Base-by-base conservation (phyloP, 345 rosid species). In the Excoecaria agallocha region DNA sequence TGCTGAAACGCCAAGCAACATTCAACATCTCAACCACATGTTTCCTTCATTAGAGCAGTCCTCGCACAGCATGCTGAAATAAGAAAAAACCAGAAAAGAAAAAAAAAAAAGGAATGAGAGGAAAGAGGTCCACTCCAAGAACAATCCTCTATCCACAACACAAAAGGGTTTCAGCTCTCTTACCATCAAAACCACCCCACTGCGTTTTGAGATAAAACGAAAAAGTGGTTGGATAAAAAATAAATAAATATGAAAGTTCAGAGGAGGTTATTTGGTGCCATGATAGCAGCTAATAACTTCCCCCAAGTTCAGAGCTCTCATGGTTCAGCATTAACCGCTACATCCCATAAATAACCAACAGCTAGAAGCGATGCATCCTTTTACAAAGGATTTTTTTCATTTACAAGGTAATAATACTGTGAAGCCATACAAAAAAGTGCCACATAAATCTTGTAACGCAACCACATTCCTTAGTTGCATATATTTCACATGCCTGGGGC, bases 141-240 rank as follows among this genome's bases (percentile, higher is more conserved):
- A 13, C 48, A 12, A 52, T 56, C 22, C 63, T 38, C 51, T 38
- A 38, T 59, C 68, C 48, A 61, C 59, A 61, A 61, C 2, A 72
- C 60, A 52, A 71, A 12, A 59, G 57, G 7, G 25, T 57, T 20
- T 62, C 70, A 37, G 73, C 74, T 66, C 59, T 22, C 66, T 55
- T 19, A 48, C 63, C 77, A 59, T 65, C 73, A 73, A 19, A 37
- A 12, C 41, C 0, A 24, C 37, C 11, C 17, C 8, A 22, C 35
- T 12, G 30, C 2, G 35, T 57, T 70, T 4, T 25, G 2, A 37
- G 13, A 57, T 24, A 69, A 7, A 30, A 41, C 1, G 54, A 22
- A 22, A 19, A 45, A 45, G 4, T 22, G 56, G 6, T 17, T 3
- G 6, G 39, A 22, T 25, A 13, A 20, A 12, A 30, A 56, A 71